Evolutionary conservation across 768 basidiomycete genomes (phyloP).

Genomic region (Cubamyces lactineus): DNA sequence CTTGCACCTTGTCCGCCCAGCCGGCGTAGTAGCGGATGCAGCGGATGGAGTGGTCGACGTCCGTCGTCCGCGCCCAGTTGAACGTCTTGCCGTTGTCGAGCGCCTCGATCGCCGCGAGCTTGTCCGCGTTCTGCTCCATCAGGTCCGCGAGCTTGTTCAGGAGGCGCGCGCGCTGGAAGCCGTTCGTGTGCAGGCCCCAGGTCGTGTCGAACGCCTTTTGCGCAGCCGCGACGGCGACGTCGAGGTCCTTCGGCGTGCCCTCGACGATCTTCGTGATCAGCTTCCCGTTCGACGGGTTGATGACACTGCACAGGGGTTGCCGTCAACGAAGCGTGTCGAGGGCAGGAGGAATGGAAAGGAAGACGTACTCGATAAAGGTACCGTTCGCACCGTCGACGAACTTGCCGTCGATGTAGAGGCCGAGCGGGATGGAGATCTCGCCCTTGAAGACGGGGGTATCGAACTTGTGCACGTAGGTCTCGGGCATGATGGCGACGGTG

Average conservation of each 20-base stretch:
- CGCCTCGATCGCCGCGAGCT: conserved; percentile 74
- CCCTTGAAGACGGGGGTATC: conserved; percentile 61
- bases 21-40: conserved; percentile 82
- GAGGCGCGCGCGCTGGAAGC: conserved; percentile 53
- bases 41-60: conserved; percentile 51
- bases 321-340: neutral
- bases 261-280: conserved; percentile 58
- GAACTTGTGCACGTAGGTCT: conserved; percentile 52
- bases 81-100: conserved; percentile 71
- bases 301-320: conserved; percentile 43
- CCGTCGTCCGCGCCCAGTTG: conserved; percentile 48
- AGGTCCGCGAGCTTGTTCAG: conserved; percentile 66
- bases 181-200: conserved; percentile 71
- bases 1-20: conserved; percentile 85
- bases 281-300: conserved; percentile 71
- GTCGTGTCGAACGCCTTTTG: conserved; percentile 61
- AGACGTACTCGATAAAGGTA: conserved; percentile 72
- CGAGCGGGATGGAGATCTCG: conserved; percentile 58
- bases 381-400: conserved; percentile 59
- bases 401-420: conserved; percentile 73
- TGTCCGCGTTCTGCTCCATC: conserved; percentile 63
- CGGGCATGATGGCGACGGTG: conserved; percentile 40
- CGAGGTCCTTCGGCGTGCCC: conserved; percentile 72
- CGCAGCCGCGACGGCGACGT: conserved; percentile 72
- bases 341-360: neutral